Conservation (phyloP, 2,329 filamentous ascomycete species). For the Tolypocladium cylindrosporum region DNA sequence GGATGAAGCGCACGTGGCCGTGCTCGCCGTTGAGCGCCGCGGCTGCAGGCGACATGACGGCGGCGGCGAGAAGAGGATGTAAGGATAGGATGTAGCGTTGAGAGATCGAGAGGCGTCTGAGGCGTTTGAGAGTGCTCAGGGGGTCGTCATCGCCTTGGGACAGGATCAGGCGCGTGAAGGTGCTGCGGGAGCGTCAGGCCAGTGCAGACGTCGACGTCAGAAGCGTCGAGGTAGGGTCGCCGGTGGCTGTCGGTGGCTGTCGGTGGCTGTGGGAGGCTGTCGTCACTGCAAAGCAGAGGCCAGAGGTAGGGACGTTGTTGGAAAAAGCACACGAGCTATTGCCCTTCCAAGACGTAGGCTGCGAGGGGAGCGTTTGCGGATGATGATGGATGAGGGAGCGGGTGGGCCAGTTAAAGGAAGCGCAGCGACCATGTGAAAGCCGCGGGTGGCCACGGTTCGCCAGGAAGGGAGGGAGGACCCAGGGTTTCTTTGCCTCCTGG, state of each 20-base stretch:
- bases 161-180: background rate
- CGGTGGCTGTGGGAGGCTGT: background rate
- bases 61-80: slow-evolving; percentile 3
- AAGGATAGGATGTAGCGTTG: background rate
- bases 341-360: slow-evolving; percentile 18
- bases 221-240: background rate
- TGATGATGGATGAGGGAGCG: slow-evolving; percentile 8
- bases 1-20: slow-evolving; percentile 51
- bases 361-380: slow-evolving; percentile 14
- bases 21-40: slow-evolving; percentile 20
- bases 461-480: background rate
- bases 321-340: slow-evolving; percentile 29
- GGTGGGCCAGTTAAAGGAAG: slow-evolving; percentile 19
- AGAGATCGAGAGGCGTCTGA: background rate
- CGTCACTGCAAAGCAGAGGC: background rate
- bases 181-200: background rate
- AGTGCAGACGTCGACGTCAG: background rate
- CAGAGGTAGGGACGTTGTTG: slow-evolving; percentile 4
- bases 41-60: slow-evolving; percentile 23
- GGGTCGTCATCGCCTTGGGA: slow-evolving; percentile 1
- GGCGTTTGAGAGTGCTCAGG: background rate
- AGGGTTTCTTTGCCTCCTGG: background rate
- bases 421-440: slow-evolving; percentile 18
- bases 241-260: background rate
- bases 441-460: slow-evolving; percentile 1